Base-by-base conservation (phyloP, 305 asterid species). In the Fraxinus sp. region DNA sequence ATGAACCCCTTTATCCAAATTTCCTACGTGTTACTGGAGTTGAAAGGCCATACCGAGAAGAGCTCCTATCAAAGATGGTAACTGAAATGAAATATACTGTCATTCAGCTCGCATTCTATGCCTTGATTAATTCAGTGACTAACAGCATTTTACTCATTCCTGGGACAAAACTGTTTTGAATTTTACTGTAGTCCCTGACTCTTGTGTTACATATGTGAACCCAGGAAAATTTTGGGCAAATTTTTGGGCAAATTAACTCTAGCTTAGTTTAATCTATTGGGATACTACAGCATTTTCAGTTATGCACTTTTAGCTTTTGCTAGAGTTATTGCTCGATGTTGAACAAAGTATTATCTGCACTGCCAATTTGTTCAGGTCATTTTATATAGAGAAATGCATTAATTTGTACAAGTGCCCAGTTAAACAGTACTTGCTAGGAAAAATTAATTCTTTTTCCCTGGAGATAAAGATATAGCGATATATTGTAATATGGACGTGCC, bases 1-100 rank as follows among this genome's bases (percentile, higher is more conserved):
- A 95, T 84, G 98, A 95, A 84, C 98, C 98, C 37, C 91, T 95
- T 10, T 95, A 95, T 89, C 87, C 95, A 22, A 80, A 90, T 84
- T 93, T 68, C 83, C 74, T 95, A 83, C 90, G 84, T 13, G 88
- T 86, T 22, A 90, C 94, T 0, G 95, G 94, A 83, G 90, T 83
- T 16, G 84, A 90, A 85, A 92, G 98, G 92, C 97, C 98, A 59
- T 95, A 93, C 71, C 84, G 87, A 49, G 93, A 90, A 80, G 91
- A 88, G 83, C 86, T 93, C 80, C 85, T 91, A 71, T 90, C 97
- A 24, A 89, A 88, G 79, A 4, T 39, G 87, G 92, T 88, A 68
- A 78, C 84, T 79, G 57, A 39, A 84, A 52, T 32, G 62, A 9
- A 66, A 7, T 49, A 39, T 32, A 37, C 24, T 71, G 18, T 55